Base-by-base conservation (phyloP, 768 basidiomycete genomes). In the Pleurotus giganteus region DNA sequence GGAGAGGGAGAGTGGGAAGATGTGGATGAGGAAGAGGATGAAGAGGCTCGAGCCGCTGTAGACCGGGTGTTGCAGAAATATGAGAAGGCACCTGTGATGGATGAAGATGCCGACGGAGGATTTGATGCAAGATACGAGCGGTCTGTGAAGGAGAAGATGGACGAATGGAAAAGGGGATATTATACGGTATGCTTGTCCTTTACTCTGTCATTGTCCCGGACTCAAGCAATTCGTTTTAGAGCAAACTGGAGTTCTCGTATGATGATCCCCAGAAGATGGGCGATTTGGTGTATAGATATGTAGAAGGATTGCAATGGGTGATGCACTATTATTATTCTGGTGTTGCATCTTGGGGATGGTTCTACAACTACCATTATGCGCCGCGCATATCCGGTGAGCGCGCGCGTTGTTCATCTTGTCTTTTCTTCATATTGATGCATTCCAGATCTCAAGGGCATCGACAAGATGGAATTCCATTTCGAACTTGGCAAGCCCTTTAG, bases 261-360 rank as follows among this genome's bases (percentile, higher is more conserved):
- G 80, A 89, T 57, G 70, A 88, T 61, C 78, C 84, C 4, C 75
- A 86, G 58, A 77, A 82, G 47, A 83, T 94, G 77, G 75, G 79
- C 23, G 76, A 84, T 45, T 74, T 99, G 52, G 78, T 83, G 11
- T 94, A 79, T 65, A 81, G 84, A 55, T 99, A 97, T 67, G 82
- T 91, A 15, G 92, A 98, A 66, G 97, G 97, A 1, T 71, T 99
- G 58, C 97, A 99, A 65, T 98, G 96, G 97, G 94, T 98, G 28
- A 91, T 99, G 89, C 90, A 94, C 66, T 99, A 99, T 69, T 99
- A 99, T 68, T 98, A 98, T 69, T 84, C 89, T 58, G 97, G 97
- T 4, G 94, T 98, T 15, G 90, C 94, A 4, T 95, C 93, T 13
- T 99, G 97, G 97, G 83, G 91, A 19, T 98, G 97, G 97, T 99